Conservation (phyloP, 352 stramenopile species). For the Albugo candida region DNA sequence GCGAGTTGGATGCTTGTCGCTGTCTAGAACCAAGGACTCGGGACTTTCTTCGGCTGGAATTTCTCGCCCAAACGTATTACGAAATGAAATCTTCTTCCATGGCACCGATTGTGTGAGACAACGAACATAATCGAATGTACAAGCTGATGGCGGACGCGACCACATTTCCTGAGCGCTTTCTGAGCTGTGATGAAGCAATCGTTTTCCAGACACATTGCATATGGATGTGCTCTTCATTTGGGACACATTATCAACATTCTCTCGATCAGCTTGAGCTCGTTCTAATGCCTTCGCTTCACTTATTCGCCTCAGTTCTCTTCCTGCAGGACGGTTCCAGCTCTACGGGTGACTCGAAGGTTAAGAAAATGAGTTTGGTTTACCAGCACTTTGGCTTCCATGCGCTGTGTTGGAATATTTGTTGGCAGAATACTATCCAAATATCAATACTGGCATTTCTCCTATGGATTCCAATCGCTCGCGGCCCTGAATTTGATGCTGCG, state of each 20-base stretch:
- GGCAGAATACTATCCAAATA: slow-evolving; percentile 38
- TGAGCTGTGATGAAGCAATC: slow-evolving; percentile 15
- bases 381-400: slow-evolving; percentile 30
- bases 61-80: slow-evolving; percentile 1
- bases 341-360: slow-evolving; percentile 23
- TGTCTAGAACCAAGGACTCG: slow-evolving; percentile 28
- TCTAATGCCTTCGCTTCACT: slow-evolving; percentile 21
- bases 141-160: not conserved
- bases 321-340: slow-evolving; percentile 23
- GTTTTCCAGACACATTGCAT: slow-evolving; percentile 21
- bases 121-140: too few relatives aligned
- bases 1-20: slow-evolving; percentile 30
- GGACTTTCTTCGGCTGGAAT: slow-evolving; percentile 26
- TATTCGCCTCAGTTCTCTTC: slow-evolving; percentile 30
- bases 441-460: slow-evolving; percentile 44
- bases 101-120: not conserved
- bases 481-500: slow-evolving; percentile 58
- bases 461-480: slow-evolving; percentile 53
- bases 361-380: slow-evolving; percentile 23
- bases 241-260: slow-evolving; percentile 59
- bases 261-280: slow-evolving; percentile 34
- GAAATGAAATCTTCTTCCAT: not conserved
- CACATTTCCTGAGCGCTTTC: slow-evolving; percentile 17
- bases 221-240: slow-evolving; percentile 50
- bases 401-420: slow-evolving; percentile 29